These are phyloP conservation scores for Aspergillus biplanus DNA, from an alignment of 495 filamentous ascomycete species.

Conservation along the genomic window DNA sequence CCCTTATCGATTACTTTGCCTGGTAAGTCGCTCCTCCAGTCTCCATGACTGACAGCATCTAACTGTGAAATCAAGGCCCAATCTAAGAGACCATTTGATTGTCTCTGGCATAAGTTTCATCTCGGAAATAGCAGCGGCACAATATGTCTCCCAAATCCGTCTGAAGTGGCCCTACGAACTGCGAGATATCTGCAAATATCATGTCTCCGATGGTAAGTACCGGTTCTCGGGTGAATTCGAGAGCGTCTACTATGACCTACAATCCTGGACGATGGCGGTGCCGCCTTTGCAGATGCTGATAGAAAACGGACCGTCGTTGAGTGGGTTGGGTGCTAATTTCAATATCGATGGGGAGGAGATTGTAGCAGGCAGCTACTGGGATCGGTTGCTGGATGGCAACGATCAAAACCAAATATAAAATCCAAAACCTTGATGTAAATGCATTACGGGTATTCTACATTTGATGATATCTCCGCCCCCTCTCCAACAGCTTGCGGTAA, in stretches of 20 bases:
- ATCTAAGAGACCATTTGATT: conserved; percentile 21
- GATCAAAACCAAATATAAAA: conserved; percentile 9
- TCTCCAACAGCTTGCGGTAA: too few species aligned
- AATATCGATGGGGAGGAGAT: background rate
- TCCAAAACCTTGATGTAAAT: background rate
- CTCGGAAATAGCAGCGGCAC: conserved; percentile 10
- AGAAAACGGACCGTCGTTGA: conserved; percentile 10
- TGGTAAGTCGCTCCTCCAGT: conserved; percentile 10
- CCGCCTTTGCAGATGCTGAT: conserved; percentile 13
- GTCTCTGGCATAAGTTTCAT: conserved; percentile 13
- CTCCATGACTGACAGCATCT: background rate
- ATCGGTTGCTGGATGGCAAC: conserved; percentile 11
- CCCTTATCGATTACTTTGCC: conserved; percentile 18
- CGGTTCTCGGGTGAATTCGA: conserved; percentile 19
- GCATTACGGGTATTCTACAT: background rate
- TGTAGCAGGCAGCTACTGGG: conserved; percentile 12
- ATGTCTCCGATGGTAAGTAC: conserved; percentile 11
- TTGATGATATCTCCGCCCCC: too few species aligned
- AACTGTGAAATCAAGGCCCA: conserved; percentile 12
- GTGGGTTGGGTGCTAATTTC: background rate
- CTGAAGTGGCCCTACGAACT: conserved; percentile 20
- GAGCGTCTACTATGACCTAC: conserved; percentile 13
- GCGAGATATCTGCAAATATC: conserved; percentile 19
- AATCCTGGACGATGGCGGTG: conserved; percentile 12
- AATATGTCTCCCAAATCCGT: conserved; percentile 16